These are phyloP conservation scores for Diphasiastrum complanatum DNA, from an alignment of 83 land plant species.

Conservation along the genomic window DNA sequence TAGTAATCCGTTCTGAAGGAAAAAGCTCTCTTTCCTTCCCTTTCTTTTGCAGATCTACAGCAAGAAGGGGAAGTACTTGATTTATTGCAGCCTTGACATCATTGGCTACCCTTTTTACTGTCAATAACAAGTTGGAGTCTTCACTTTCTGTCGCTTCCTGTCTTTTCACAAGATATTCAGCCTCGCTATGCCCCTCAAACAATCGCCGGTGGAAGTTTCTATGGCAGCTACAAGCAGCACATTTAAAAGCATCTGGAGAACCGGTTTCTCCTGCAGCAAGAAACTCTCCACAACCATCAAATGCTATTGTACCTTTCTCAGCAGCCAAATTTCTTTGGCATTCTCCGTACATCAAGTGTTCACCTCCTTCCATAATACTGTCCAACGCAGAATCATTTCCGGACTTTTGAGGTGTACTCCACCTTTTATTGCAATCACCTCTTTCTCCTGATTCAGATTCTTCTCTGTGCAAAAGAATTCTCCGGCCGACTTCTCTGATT, in stretches of 20 bases:
- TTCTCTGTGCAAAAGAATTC: too few species aligned
- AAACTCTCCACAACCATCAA: slow-evolving; percentile 25
- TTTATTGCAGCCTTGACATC: too few species aligned
- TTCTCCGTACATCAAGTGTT: too few species aligned
- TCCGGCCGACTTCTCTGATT: too few species aligned
- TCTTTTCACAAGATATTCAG: background rate
- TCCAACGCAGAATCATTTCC: too few species aligned
- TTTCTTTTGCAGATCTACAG: background rate
- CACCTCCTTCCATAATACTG: too few species aligned
- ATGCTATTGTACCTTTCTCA: slow-evolving; percentile 8
- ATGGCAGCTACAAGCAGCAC: slow-evolving; percentile 21
- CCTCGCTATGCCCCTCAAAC: background rate
- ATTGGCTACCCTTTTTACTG: too few species aligned
- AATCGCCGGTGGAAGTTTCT: slow-evolving; percentile 19
- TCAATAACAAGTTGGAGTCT: slow-evolving; percentile 4
- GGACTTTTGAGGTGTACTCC: too few species aligned
- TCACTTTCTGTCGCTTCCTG: background rate
- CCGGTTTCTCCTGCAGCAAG: slow-evolving; percentile 2
- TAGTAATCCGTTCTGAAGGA: background rate
- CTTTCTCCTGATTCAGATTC: too few species aligned
- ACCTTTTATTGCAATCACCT: too few species aligned
- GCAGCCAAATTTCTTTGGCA: slow-evolving; percentile 18
- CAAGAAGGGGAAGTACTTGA: too few species aligned
- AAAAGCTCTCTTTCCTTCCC: background rate
- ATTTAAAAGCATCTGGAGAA: background rate